Conservation (phyloP, 441 rosid species). For the Breynia disticha region DNA sequence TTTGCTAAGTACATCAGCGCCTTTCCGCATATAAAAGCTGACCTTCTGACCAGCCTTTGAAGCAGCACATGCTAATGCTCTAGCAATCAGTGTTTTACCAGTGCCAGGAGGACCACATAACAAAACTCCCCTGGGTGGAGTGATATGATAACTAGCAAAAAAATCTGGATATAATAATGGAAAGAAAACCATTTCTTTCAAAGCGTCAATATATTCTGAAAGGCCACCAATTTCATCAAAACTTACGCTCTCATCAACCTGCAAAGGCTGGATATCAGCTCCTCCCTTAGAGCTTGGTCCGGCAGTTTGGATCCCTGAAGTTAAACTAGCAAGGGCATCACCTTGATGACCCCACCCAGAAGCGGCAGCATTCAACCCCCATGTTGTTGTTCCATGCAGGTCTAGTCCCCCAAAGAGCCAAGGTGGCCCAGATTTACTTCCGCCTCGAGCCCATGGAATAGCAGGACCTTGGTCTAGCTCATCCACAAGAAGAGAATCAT, state of each 20-base stretch:
- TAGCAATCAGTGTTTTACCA: slow-evolving; percentile 95
- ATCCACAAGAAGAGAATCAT: slow-evolving; percentile 99
- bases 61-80: slow-evolving; percentile 99
- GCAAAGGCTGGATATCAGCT: slow-evolving; percentile 98
- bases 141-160: slow-evolving; percentile 89
- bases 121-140: slow-evolving; percentile 96
- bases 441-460: slow-evolving; percentile 92
- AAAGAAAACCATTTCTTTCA: slow-evolving; percentile 99
- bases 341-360: slow-evolving; percentile 99
- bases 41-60: slow-evolving; percentile 99
- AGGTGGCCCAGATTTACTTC: slow-evolving; percentile 89
- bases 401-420: slow-evolving; percentile 98
- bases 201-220: slow-evolving; percentile 81
- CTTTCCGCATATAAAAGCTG: slow-evolving; percentile 99
- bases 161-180: slow-evolving; percentile 96
- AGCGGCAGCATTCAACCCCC: slow-evolving; percentile 92
- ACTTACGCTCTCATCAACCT: slow-evolving; percentile 87
- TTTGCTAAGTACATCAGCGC: slow-evolving; percentile 99
- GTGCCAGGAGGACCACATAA: slow-evolving; percentile 99
- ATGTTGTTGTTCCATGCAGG: slow-evolving; percentile 65
- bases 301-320: slow-evolving; percentile 93
- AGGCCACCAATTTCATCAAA: slow-evolving; percentile 98
- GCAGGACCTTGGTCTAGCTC: slow-evolving; percentile 98
- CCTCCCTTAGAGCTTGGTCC: slow-evolving; percentile 99
- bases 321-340: slow-evolving; percentile 65